These are phyloP conservation scores for Skeletonema potamos DNA, from an alignment of 108 stramenopile genomes.

Conservation along the genomic window DNA sequence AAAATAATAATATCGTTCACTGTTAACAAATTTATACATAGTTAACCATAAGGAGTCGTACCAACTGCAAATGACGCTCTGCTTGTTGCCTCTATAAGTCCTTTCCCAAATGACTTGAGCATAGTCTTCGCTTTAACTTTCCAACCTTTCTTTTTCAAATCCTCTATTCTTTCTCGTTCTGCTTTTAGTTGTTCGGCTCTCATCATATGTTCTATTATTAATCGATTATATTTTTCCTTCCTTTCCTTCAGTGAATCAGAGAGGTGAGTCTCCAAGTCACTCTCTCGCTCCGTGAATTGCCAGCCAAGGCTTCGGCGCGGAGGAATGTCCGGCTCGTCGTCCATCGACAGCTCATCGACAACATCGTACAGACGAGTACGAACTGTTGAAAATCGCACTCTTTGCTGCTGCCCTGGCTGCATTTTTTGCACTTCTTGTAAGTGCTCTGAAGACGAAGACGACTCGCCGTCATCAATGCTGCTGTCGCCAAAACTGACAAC, in stretches of 20 bases:
- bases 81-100: slow-evolving; percentile 7
- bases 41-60: neutral
- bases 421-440: neutral
- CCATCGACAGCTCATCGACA: slow-evolving; percentile 5
- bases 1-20: neutral
- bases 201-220: slow-evolving; percentile 10
- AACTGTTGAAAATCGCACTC: slow-evolving; percentile 12
- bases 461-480: neutral
- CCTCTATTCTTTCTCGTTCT: neutral
- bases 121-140: slow-evolving; percentile 3
- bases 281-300: slow-evolving; percentile 6
- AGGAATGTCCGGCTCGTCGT: neutral
- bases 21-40: neutral
- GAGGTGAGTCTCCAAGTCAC: slow-evolving; percentile 3
- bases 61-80: neutral
- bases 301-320: slow-evolving; percentile 20
- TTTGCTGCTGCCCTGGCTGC: neutral
- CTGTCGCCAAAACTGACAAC: neutral
- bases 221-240: neutral
- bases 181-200: neutral
- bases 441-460: neutral
- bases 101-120: slow-evolving; percentile 10
- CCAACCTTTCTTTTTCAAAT: slow-evolving; percentile 15
- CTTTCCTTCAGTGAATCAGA: neutral
- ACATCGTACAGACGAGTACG: slow-evolving; percentile 7